Evolutionary conservation across 371 early-diverging fungal genomes (phyloP).

Genomic region (Mortierella polycephala): DNA sequence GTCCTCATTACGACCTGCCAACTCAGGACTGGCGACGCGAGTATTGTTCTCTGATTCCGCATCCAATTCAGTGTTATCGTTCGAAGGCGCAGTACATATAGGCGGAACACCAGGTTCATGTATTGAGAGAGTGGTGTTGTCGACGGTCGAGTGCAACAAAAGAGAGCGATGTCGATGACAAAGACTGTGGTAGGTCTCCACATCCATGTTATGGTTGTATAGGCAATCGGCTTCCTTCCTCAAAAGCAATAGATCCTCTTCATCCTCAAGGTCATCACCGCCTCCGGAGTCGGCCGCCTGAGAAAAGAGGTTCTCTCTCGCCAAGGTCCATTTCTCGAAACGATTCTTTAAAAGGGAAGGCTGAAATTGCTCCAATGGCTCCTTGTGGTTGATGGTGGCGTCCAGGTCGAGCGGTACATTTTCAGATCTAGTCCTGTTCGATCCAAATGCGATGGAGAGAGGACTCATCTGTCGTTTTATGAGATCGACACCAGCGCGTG

Average conservation of each 20-base stretch:
- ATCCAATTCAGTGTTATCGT: background rate
- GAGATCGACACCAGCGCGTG: background rate
- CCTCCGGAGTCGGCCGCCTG: background rate
- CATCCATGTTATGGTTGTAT: background rate
- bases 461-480: background rate
- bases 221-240: slow-evolving; percentile 13
- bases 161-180: slow-evolving; percentile 6
- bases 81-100: background rate
- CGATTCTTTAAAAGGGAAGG: slow-evolving; percentile 17
- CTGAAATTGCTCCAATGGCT: background rate
- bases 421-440: background rate
- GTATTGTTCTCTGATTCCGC: background rate
- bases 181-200: slow-evolving; percentile 4
- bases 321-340: slow-evolving; percentile 4
- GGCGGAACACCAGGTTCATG: background rate
- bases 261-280: background rate
- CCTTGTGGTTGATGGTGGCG: background rate
- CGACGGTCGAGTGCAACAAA: background rate
- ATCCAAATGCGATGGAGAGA: background rate
- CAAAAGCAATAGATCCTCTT: slow-evolving; percentile 5
- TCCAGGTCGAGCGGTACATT: slow-evolving; percentile 19
- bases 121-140: background rate
- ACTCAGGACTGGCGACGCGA: background rate
- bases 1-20: background rate
- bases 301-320: background rate